These are phyloP conservation scores for Davidsoniella eucalypti DNA, from an alignment of 2,329 filamentous ascomycete species.

Conservation along the genomic window DNA sequence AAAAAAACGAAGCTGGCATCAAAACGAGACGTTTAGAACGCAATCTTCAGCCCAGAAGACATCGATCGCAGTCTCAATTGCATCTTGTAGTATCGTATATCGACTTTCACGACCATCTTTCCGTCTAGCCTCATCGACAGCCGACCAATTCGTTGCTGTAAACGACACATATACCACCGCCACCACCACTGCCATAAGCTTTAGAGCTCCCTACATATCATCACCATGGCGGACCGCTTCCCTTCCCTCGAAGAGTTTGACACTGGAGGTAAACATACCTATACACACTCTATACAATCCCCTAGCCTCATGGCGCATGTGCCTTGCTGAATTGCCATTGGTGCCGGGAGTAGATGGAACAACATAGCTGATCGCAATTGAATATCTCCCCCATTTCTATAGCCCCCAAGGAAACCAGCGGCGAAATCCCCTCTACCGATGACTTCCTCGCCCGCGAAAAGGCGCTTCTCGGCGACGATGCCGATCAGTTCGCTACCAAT, in stretches of 20 bases:
- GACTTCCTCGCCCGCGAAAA: constrained; percentile 90
- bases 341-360: neutral
- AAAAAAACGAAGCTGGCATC: constrained; percentile 3
- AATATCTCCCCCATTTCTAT: constrained; percentile 12
- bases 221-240: constrained; percentile 57
- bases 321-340: no score
- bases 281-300: neutral
- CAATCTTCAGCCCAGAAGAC: neutral
- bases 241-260: constrained; percentile 68
- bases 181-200: neutral
- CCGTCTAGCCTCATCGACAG: no score
- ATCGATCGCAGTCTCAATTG: constrained; percentile 1
- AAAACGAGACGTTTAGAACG: neutral
- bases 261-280: constrained; percentile 34
- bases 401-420: constrained; percentile 47
- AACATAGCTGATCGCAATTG: no score
- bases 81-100: neutral
- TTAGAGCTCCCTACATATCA: neutral
- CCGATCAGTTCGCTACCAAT: constrained; percentile 71
- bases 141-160: no score
- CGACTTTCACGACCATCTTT: neutral
- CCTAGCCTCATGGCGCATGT: constrained; percentile 2
- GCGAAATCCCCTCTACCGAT: constrained; percentile 41
- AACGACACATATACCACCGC: no score
- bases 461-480: constrained; percentile 80